Percentiles rank a stretch among this genome's conserved stretches.
phyloP scores from a whole-genome alignment of 2,329 filamentous ascomycete genomes.

The Aureobasidium pullulans region DNA sequence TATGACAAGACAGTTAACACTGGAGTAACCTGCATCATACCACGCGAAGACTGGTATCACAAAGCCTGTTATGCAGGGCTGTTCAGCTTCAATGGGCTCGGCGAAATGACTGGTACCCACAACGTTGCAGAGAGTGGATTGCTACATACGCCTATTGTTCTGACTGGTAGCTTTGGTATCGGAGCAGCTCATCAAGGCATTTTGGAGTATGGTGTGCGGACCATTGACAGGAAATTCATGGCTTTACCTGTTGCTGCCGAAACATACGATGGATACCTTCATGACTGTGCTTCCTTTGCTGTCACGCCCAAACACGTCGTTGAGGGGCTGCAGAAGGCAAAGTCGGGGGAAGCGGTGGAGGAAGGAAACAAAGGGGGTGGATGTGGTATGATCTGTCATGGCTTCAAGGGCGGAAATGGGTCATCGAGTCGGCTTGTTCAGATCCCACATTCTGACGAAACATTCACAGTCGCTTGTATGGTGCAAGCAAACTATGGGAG shows the following conservation, averaged over 20 bases:
- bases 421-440: background rate
- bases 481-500: constrained; percentile 1
- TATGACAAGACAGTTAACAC: background rate
- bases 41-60: background rate
- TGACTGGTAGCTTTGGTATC: constrained; percentile 1
- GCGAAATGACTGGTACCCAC: background rate
- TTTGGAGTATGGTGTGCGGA: background rate
- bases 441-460: background rate
- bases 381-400: constrained; percentile 6
- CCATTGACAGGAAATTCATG: background rate
- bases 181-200: background rate
- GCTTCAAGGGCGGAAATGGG: constrained; percentile 5
- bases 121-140: background rate
- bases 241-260: constrained; percentile 2
- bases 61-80: constrained; percentile 1
- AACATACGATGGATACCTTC: constrained; percentile 1
- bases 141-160: background rate
- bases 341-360: background rate
- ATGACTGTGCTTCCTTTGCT: constrained; percentile 1
- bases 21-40: background rate
- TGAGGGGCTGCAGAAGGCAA: background rate
- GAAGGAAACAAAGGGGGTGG: background rate
- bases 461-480: background rate
- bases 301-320: background rate
- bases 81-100: constrained; percentile 2